Base-by-base conservation (phyloP, 208 protist species). In the Plasmodiophora brassicae region DNA sequence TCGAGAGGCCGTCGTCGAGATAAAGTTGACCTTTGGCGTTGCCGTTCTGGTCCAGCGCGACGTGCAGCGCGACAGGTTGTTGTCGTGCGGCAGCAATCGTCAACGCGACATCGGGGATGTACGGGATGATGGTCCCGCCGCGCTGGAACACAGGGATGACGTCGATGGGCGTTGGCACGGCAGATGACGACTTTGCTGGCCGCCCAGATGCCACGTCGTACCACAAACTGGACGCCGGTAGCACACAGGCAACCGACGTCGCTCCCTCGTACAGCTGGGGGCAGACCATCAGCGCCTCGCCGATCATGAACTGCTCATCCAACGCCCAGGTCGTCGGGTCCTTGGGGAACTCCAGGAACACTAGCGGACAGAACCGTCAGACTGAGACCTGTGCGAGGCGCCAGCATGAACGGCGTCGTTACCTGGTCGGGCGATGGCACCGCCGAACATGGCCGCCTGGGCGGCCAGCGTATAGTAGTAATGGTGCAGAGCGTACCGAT, bases 401-500 rank as follows among this genome's bases (percentile, higher is more conserved):
- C 1, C 44, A 45, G 46, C 54, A 38, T 35, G 85, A 41, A 0
- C 5, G 5, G 28, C 39, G n/a, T n/a, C n/a, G 36, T 72, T 45
- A 28, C 25, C 72, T 36, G 95, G 90, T 39, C 92, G 90, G 0
- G 89, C 53, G 10, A 96, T 91, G n/a, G 89, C 53, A 10, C 35
- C 41, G n/a, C 94, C 94, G 1, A n/a, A 32, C 44, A 0, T 10
- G 50, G 28, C 28, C 41, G 90, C 91, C 32, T 85, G 1, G 46
- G 88, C 38, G 45, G 93, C 92, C 0, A 90, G 44, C 0, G 94
- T 95, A 78, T 96, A 97, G 20, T 93, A 91, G 89, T 94, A 96
- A 57, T 92, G 93, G 38, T 95, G 36, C 0, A 96, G 83, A 0
- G 25, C 72, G 85, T 96, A 95, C 43, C 92, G 90, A 0, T 71